phyloP scores from a whole-genome alignment of 1,139 yeast genomes.

The Zygoascus sp. region DNA sequence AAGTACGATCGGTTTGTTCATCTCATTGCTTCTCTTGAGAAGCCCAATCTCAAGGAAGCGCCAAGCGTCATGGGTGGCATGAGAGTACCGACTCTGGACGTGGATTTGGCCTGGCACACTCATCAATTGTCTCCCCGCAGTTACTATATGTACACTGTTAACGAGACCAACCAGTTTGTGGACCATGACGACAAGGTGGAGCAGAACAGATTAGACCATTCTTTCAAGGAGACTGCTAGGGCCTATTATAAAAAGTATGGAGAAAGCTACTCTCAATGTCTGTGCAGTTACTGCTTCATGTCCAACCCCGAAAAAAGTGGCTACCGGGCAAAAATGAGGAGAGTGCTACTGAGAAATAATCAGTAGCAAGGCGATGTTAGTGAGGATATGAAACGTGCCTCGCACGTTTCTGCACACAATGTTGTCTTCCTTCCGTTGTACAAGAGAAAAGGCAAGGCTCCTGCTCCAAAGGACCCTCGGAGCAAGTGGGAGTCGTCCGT shows the following conservation, averaged over 20 bases:
- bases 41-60: neutral
- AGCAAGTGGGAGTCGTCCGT: neutral
- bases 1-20: conserved; percentile 35
- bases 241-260: conserved; percentile 25
- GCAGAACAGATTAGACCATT: conserved; percentile 25
- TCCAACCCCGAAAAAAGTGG: neutral
- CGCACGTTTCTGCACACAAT: conserved; percentile 2
- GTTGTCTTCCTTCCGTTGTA: neutral
- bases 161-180: conserved; percentile 22
- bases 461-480: neutral
- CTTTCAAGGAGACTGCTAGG: conserved; percentile 29
- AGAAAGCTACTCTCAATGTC: conserved; percentile 33
- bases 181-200: conserved; percentile 37
- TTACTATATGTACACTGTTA: conserved; percentile 31
- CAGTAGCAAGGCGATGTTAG: neutral
- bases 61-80: conserved; percentile 19
- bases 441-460: neutral
- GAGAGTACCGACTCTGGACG: conserved; percentile 40
- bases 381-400: neutral
- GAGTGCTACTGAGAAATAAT: neutral
- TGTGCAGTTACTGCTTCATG: conserved; percentile 32
- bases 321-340: neutral
- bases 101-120: conserved; percentile 43
- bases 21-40: conserved; percentile 20
- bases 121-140: conserved; percentile 35